These are phyloP conservation scores for Cenchrus fungigraminus DNA, from an alignment of 176 grass and related monocot genomes.

Conservation along the genomic window DNA sequence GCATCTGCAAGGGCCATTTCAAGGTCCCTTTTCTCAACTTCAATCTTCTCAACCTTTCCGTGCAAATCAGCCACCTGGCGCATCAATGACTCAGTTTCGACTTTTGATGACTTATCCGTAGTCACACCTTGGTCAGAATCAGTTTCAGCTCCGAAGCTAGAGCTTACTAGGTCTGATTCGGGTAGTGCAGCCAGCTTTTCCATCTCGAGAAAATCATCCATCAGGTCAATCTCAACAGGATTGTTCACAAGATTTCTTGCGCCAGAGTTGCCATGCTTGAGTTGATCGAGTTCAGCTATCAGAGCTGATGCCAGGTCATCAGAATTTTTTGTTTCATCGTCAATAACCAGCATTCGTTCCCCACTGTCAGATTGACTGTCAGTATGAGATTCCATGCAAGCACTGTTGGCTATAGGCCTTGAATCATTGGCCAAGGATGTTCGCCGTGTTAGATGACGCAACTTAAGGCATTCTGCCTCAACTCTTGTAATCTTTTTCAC, in stretches of 20 bases:
- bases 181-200: constrained; percentile 80
- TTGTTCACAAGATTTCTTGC: constrained; percentile 55
- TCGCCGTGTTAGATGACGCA: constrained; percentile 56
- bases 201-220: constrained; percentile 99
- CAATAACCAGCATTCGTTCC: constrained; percentile 62
- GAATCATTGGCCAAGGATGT: constrained; percentile 49
- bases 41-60: constrained; percentile 59
- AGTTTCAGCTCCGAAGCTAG: constrained; percentile 53
- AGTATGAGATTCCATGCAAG: constrained; percentile 70
- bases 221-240: constrained; percentile 78
- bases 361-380: constrained; percentile 88
- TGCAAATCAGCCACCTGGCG: constrained; percentile 44
- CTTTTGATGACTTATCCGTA: constrained; percentile 42
- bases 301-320: constrained; percentile 85
- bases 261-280: constrained; percentile 56
- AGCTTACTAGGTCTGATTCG: constrained; percentile 51
- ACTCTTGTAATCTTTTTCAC: constrained; percentile 82
- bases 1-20: constrained; percentile 60
- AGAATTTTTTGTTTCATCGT: constrained; percentile 68
- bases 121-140: constrained; percentile 53
- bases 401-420: constrained; percentile 42
- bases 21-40: constrained; percentile 71
- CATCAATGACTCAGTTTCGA: constrained; percentile 55
- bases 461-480: constrained; percentile 80
- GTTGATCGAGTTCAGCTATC: constrained; percentile 83